Percentiles rank a stretch among this genome's conserved stretches.
Conservation (phyloP, 305 asterid species). For the Fraxinus velutina region DNA sequence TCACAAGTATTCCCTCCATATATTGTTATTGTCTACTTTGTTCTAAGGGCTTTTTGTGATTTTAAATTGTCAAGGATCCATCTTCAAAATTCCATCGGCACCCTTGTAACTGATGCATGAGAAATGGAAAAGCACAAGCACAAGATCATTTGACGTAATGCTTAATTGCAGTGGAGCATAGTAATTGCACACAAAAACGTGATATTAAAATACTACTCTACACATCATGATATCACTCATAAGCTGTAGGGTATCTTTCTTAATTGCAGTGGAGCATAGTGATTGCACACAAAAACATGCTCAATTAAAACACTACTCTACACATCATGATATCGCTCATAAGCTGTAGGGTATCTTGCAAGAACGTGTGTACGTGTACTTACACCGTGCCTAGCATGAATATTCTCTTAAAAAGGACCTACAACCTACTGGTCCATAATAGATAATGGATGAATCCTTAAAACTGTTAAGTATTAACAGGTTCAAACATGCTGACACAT, state of each 20-base stretch:
- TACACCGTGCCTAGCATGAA: neutral
- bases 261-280: neutral
- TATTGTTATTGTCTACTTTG: neutral
- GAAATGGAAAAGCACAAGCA: neutral
- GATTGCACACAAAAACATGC: neutral
- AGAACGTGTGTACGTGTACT: neutral
- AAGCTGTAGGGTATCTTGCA: neutral
- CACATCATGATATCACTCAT: neutral
- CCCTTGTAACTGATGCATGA: neutral
- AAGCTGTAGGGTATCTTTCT: neutral
- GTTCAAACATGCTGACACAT: neutral
- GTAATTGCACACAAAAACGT: neutral
- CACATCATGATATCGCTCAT: neutral
- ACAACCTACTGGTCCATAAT: neutral
- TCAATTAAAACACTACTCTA: neutral
- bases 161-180: neutral
- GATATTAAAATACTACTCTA: neutral
- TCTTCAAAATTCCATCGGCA: neutral
- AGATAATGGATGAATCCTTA: conserved; percentile 4
- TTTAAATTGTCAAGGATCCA: neutral
- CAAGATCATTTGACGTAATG: neutral
- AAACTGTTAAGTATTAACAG: neutral
- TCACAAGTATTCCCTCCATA: neutral
- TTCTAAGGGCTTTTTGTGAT: neutral
- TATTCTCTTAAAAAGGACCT: neutral